Percentiles rank a stretch among this genome's conserved stretches.
These are phyloP conservation scores for Neofusicoccum kwambonambiense DNA, from an alignment of 2,329 filamentous ascomycete genomes.

Conservation along the genomic window DNA sequence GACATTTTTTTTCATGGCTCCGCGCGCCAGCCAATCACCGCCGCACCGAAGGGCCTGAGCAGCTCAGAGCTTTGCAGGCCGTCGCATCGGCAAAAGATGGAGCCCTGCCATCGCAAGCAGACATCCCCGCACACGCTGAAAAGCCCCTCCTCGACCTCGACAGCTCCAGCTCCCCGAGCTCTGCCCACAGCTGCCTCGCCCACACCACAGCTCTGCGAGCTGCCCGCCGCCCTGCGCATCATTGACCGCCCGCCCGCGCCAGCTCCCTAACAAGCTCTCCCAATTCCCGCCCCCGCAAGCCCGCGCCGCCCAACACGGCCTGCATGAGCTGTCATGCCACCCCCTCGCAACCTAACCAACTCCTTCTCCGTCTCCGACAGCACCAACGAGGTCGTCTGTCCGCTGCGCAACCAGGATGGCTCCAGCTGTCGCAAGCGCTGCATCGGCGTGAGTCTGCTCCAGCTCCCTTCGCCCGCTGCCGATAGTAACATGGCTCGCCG, in stretches of 20 bases:
- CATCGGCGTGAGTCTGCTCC: slow-evolving; percentile 77
- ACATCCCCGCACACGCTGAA: slow-evolving; percentile 15
- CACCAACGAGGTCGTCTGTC: slow-evolving; percentile 96
- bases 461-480: slow-evolving; percentile 18
- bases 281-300: slow-evolving; percentile 23
- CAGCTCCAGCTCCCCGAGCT: slow-evolving; percentile 6
- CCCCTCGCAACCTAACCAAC: slow-evolving; percentile 79
- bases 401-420: slow-evolving; percentile 91
- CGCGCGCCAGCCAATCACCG: slow-evolving; percentile 15
- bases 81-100: slow-evolving; percentile 13
- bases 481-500: slow-evolving; percentile 32
- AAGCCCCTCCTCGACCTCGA: slow-evolving; percentile 15
- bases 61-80: slow-evolving; percentile 14
- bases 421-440: slow-evolving; percentile 97
- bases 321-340: slow-evolving; percentile 64
- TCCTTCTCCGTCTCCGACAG: slow-evolving; percentile 90
- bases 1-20: slow-evolving; percentile 6
- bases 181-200: background rate
- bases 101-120: slow-evolving; percentile 10
- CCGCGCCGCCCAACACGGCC: slow-evolving; percentile 47
- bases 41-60: slow-evolving; percentile 6
- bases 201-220: background rate
- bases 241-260: background rate
- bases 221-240: background rate
- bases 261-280: slow-evolving; percentile 6